Percentiles rank a stretch among this genome's conserved stretches.
Evolutionary conservation across 169 alveolate genomes (phyloP).

Genomic region (Eimeria tenella): DNA sequence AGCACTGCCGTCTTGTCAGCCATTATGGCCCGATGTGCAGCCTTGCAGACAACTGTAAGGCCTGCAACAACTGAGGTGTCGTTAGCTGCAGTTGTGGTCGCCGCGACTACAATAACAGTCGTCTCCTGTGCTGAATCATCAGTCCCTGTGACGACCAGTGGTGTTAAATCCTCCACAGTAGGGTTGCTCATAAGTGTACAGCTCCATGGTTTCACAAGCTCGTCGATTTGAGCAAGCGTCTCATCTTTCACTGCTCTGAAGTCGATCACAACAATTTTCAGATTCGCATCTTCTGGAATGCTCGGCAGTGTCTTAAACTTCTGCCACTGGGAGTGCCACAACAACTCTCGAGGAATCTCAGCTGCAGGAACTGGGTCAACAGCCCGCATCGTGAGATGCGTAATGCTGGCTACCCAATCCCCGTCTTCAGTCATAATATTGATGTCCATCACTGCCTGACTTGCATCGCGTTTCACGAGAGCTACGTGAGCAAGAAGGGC

Average conservation of each 20-base stretch:
- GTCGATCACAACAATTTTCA: conserved; percentile 38
- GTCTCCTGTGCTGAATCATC: not conserved
- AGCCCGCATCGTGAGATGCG: conserved; percentile 68
- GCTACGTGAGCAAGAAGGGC: conserved; percentile 71
- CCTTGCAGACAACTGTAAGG: conserved; percentile 55
- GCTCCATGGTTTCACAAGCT: conserved; percentile 2
- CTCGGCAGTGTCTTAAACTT: not conserved
- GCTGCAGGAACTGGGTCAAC: conserved; percentile 79
- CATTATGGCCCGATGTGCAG: conserved; percentile 43
- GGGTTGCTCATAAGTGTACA: conserved; percentile 8
- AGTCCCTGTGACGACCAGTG: not conserved
- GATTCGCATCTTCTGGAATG: not conserved
- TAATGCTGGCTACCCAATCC: conserved; percentile 49
- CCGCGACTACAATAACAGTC: conserved; percentile 32
- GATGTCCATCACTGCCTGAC: conserved; percentile 75
- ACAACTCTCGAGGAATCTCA: conserved; percentile 81
- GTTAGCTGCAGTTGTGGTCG: not conserved
- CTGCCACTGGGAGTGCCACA: conserved; percentile 80
- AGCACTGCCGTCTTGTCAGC: conserved; percentile 46
- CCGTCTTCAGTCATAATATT: conserved; percentile 60
- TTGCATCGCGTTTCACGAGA: conserved; percentile 76
- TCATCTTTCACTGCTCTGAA: conserved; percentile 20
- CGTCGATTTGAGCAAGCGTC: not conserved
- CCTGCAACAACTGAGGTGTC: conserved; percentile 47
- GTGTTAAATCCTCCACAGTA: conserved; percentile 14